These are phyloP conservation scores for Ilyonectria robusta DNA, from an alignment of 2,329 filamentous ascomycete species.

Conservation along the genomic window DNA sequence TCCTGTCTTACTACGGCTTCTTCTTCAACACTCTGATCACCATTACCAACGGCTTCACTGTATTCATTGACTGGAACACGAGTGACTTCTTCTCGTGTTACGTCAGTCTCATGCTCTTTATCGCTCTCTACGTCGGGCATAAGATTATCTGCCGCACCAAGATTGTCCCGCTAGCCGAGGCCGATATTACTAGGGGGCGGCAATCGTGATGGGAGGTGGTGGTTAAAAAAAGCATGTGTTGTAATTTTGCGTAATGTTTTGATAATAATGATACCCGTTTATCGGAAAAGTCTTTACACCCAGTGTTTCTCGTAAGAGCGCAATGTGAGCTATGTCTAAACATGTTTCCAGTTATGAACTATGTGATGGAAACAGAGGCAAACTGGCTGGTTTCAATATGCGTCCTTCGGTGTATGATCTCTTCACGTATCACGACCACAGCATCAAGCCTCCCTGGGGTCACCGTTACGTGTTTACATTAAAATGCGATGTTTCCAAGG, in stretches of 20 bases:
- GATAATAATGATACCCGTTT: slow-evolving; percentile 47
- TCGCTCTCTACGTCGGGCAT: slow-evolving; percentile 72
- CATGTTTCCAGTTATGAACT: not conserved
- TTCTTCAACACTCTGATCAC: slow-evolving; percentile 76
- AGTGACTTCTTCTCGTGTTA: slow-evolving; percentile 76
- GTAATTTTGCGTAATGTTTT: slow-evolving; percentile 33
- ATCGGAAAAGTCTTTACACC: slow-evolving; percentile 2
- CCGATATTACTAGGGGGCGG: slow-evolving; percentile 52
- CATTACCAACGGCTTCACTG: slow-evolving; percentile 78
- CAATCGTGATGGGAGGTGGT: slow-evolving; percentile 30
- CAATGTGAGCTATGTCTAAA: not conserved
- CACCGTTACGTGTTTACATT: not conserved
- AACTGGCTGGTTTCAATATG: not conserved
- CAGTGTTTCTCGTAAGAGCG: not conserved
- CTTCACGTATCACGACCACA: not conserved
- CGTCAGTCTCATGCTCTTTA: slow-evolving; percentile 75
- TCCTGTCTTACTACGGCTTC: slow-evolving; percentile 74
- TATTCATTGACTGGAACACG: slow-evolving; percentile 75
- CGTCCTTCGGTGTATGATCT: not conserved
- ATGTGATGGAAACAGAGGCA: not conserved
- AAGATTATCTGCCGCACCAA: slow-evolving; percentile 64
- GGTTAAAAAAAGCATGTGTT: slow-evolving; percentile 23
- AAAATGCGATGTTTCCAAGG: not conserved
- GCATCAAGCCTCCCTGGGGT: not conserved
- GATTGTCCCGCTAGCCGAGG: slow-evolving; percentile 54